Percentiles rank a stretch among this genome's conserved stretches.
Conservation (phyloP, 148 eudicot species). For the Arctostaphylos glauca region DNA sequence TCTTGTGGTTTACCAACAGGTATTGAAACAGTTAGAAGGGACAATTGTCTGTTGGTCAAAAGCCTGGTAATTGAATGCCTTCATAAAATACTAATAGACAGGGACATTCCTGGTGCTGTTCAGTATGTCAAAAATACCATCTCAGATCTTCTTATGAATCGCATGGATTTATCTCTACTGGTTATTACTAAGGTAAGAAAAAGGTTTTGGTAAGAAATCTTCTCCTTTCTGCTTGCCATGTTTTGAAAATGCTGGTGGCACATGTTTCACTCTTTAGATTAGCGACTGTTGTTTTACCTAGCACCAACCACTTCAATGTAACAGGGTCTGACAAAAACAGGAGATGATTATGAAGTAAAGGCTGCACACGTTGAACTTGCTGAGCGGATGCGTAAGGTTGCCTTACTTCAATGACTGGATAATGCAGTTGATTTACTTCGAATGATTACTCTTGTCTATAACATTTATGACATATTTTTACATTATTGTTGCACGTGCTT, state of each 20-base stretch:
- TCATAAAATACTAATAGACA: slow-evolving; percentile 86
- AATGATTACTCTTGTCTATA: neutral
- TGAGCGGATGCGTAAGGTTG: slow-evolving; percentile 96
- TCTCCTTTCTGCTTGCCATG: neutral
- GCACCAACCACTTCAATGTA: slow-evolving; percentile 7
- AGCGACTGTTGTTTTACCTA: neutral
- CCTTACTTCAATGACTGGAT: slow-evolving; percentile 13
- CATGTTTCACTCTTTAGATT: neutral
- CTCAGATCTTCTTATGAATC: slow-evolving; percentile 95
- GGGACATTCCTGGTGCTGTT: slow-evolving; percentile 90
- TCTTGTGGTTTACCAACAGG: slow-evolving; percentile 44
- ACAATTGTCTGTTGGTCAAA: slow-evolving; percentile 90
- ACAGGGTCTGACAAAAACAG: slow-evolving; percentile 94
- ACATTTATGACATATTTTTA: neutral
- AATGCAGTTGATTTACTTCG: neutral
- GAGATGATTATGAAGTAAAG: slow-evolving; percentile 93
- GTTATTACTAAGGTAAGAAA: slow-evolving; percentile 88
- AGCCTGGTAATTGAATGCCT: slow-evolving; percentile 92
- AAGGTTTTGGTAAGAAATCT: neutral
- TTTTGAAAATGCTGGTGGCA: neutral
- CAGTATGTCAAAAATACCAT: slow-evolving; percentile 88
- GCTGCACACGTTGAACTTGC: slow-evolving; percentile 99
- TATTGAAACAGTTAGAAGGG: slow-evolving; percentile 95
- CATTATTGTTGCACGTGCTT: neutral
- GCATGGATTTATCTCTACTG: slow-evolving; percentile 89